Evolutionary conservation across 805 yeast species (phyloP).

Genomic region (Yarrowia sp.): DNA sequence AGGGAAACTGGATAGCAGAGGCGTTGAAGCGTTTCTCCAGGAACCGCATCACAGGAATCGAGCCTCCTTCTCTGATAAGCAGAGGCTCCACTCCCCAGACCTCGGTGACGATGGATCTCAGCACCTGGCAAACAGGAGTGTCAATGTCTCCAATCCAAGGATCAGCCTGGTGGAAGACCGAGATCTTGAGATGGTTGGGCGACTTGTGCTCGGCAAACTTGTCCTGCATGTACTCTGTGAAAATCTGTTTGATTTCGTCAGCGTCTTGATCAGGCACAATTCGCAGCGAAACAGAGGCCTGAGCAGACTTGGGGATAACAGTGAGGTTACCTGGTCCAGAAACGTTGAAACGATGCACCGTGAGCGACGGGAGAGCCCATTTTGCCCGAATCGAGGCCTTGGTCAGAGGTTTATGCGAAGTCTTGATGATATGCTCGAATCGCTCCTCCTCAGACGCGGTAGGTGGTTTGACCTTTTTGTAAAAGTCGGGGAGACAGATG

Average conservation of each 20-base stretch:
- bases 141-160: conserved; percentile 94
- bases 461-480: conserved; percentile 68
- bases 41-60: conserved; percentile 88
- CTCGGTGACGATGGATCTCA: conserved; percentile 64
- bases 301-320: conserved; percentile 83
- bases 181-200: conserved; percentile 65
- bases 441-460: conserved; percentile 63
- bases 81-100: conserved; percentile 85
- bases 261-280: conserved; percentile 89
- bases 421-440: conserved; percentile 65
- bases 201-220: conserved; percentile 61
- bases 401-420: conserved; percentile 44
- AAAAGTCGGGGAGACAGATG: conserved; percentile 71
- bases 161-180: conserved; percentile 83
- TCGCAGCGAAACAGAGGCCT: conserved; percentile 79
- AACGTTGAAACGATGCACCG: conserved; percentile 81
- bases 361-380: conserved; percentile 90
- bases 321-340: conserved; percentile 92
- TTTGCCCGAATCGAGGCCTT: conserved; percentile 52
- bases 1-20: conserved; percentile 93
- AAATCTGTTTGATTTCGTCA: conserved; percentile 59
- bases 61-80: conserved; percentile 94
- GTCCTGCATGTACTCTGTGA: conserved; percentile 57
- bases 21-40: conserved; percentile 83
- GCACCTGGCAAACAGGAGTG: conserved; percentile 72